phyloP scores from a whole-genome alignment of 192 early-diverging fungal species.

The Linnemannia schmuckeri region DNA sequence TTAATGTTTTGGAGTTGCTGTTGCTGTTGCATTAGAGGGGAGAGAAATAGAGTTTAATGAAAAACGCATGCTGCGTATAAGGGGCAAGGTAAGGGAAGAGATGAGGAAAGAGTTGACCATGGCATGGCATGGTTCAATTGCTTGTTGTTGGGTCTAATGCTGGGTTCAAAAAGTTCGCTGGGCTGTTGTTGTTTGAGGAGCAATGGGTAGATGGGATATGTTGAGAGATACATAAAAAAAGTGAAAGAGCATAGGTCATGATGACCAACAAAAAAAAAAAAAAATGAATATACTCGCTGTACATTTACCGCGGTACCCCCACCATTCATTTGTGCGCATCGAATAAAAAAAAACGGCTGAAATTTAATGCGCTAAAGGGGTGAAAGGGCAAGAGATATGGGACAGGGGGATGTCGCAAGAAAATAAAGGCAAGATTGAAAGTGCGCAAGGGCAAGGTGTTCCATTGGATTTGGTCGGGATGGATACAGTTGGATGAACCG shows the following conservation, averaged over 20 bases:
- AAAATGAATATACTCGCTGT: not conserved
- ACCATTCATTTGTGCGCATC: not conserved
- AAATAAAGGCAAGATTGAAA: conserved; percentile 6
- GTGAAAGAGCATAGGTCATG: not conserved
- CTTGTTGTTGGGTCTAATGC: not conserved
- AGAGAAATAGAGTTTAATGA: not conserved
- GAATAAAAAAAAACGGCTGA: not conserved
- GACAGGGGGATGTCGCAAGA: not conserved
- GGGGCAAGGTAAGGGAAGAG: not conserved
- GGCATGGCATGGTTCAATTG: not conserved
- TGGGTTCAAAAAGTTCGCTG: not conserved
- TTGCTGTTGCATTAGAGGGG: not conserved
- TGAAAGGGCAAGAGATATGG: not conserved
- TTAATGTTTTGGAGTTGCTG: not conserved
- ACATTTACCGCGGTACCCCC: not conserved
- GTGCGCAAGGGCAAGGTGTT: not conserved
- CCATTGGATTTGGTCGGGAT: no score
- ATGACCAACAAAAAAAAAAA: not conserved
- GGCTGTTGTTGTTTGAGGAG: not conserved
- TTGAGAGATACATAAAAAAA: not conserved
- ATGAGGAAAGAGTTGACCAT: not conserved
- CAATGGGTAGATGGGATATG: not conserved
- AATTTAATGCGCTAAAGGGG: not conserved
- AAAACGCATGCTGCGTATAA: not conserved
- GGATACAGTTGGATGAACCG: not conserved